Evolutionary conservation across 2,329 filamentous ascomycete species (phyloP).

Genomic region (Fusarium gaditjirri): DNA sequence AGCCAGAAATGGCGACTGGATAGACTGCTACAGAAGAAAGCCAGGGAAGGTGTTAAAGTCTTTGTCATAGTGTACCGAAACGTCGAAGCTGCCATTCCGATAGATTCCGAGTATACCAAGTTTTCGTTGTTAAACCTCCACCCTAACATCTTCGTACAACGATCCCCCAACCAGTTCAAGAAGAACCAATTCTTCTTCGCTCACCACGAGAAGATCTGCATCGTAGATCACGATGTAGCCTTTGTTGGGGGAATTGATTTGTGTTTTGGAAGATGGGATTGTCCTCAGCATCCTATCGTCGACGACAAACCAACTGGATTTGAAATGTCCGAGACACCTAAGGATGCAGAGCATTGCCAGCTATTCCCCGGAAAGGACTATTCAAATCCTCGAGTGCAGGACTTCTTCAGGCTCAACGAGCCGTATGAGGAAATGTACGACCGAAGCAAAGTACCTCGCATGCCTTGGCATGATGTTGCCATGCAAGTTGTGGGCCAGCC

Average conservation of each 20-base stretch:
- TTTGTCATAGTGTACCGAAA: constrained; percentile 99
- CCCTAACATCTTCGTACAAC: constrained; percentile 94
- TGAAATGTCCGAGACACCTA: constrained; percentile 77
- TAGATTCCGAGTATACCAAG: constrained; percentile 98
- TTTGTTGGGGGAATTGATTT: constrained; percentile 96
- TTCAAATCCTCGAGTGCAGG: constrained; percentile 93
- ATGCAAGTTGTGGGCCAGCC: constrained; percentile 99
- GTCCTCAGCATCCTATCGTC: constrained; percentile 87
- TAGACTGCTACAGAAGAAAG: constrained; percentile 90
- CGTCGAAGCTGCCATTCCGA: constrained; percentile 95
- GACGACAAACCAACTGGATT: constrained; percentile 97
- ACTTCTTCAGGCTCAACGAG: constrained; percentile 92
- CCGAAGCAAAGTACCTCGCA: constrained; percentile 84
- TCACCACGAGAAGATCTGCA: constrained; percentile 97
- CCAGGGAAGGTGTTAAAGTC: constrained; percentile 93
- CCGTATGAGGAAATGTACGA: constrained; percentile 99
- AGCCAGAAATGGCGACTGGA: constrained; percentile 98
- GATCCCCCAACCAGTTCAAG: constrained; percentile 96
- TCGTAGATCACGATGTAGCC: constrained; percentile 94
- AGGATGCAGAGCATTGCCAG: constrained; percentile 94
- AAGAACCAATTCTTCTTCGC: constrained; percentile 99
- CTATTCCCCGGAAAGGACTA: constrained; percentile 98
- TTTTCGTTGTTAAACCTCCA: constrained; percentile 95
- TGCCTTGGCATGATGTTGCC: constrained; percentile 98
- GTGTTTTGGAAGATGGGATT: constrained; percentile 98